Evolutionary conservation across 2,329 filamentous ascomycete species (phyloP).

Genomic region (Hypoxylon sp.): DNA sequence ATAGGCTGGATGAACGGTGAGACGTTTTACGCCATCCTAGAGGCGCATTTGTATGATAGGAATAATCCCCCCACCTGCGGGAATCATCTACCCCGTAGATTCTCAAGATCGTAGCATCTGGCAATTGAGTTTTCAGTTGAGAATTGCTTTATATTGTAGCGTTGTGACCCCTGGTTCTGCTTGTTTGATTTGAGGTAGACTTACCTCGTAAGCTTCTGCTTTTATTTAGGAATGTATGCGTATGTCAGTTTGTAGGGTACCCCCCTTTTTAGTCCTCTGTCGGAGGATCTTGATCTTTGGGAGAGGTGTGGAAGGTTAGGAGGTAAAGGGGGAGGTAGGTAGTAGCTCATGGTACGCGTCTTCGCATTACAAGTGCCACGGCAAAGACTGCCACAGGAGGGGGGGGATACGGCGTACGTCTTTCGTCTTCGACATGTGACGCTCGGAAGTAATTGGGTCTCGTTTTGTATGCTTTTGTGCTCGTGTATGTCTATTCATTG

Average conservation of each 20-base stretch:
- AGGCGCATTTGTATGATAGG: constrained; percentile 45
- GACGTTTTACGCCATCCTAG: constrained; percentile 31
- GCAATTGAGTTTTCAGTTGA: constrained; percentile 42
- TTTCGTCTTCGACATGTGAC: neutral
- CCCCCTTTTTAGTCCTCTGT: neutral
- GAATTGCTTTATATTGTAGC: constrained; percentile 20
- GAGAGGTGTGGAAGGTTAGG: neutral
- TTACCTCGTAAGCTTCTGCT: neutral
- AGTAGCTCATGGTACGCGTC: constrained; percentile 1
- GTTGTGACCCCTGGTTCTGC: neutral
- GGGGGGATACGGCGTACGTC: neutral
- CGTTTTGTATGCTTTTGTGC: neutral
- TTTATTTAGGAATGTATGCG: neutral
- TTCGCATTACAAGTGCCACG: constrained; percentile 17
- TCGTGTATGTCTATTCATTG: neutral
- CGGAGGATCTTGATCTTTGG: neutral
- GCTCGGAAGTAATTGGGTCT: constrained; percentile 3
- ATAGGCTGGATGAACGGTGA: constrained; percentile 31
- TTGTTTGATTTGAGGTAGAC: neutral
- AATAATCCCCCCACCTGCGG: constrained; percentile 29
- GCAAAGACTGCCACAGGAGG: neutral
- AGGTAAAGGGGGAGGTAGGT: neutral
- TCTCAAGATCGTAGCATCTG: constrained; percentile 39
- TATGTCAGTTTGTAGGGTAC: neutral
- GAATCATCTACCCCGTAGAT: constrained; percentile 35